These are phyloP conservation scores for Spergularia marina DNA, from an alignment of 148 eudicot species.

Conservation along the genomic window DNA sequence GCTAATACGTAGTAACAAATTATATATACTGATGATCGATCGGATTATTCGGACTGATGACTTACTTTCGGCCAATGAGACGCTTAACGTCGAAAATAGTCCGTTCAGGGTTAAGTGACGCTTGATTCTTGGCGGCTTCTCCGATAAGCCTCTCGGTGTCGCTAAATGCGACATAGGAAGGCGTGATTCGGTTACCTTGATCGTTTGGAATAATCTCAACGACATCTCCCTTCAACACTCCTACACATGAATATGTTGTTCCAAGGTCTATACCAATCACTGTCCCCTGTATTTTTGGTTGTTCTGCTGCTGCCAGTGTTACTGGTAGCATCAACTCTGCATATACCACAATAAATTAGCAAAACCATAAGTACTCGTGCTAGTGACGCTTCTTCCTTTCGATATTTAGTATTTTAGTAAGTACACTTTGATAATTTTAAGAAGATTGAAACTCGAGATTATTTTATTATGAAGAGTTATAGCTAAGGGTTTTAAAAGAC, in stretches of 20 bases:
- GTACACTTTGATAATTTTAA: no score
- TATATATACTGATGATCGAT: no score
- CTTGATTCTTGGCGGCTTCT: constrained; percentile 55
- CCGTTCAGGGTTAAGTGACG: constrained; percentile 43
- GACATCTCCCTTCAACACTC: constrained; percentile 36
- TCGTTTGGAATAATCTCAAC: constrained; percentile 47
- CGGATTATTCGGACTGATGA: neutral
- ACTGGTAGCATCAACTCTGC: constrained; percentile 31
- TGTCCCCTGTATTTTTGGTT: constrained; percentile 32
- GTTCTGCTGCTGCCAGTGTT: constrained; percentile 33
- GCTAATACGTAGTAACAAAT: no score
- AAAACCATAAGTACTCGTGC: no score
- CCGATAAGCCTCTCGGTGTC: constrained; percentile 50
- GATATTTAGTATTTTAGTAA: no score
- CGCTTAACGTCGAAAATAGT: constrained; percentile 50
- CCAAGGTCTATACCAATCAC: constrained; percentile 50
- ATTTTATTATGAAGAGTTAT: no score
- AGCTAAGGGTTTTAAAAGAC: no score
- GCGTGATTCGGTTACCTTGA: constrained; percentile 53
- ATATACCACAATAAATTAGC: neutral
- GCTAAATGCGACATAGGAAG: constrained; percentile 56
- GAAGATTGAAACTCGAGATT: no score
- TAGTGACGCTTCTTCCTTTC: neutral
- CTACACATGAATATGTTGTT: constrained; percentile 54
- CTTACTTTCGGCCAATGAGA: constrained; percentile 49